Percentiles rank a stretch among this genome's conserved stretches.
These are phyloP conservation scores for Bolboschoenoplectus hybrid DNA, from an alignment of 202 grass and related monocot genomes.

Conservation along the genomic window DNA sequence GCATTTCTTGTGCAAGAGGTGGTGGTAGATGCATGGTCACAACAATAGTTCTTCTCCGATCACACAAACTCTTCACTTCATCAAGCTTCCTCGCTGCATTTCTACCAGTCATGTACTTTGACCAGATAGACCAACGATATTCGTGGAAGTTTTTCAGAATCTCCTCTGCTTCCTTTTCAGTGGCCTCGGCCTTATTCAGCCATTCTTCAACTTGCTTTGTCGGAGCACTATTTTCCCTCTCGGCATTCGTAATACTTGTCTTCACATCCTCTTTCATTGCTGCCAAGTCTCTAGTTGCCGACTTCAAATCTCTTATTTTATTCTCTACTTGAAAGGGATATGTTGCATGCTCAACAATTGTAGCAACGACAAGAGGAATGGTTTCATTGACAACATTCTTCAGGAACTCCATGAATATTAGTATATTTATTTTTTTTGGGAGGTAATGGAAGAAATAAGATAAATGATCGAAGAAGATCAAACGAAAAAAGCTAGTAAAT, in stretches of 20 bases:
- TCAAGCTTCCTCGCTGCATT: neutral
- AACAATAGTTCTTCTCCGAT: neutral
- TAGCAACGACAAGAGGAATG: neutral
- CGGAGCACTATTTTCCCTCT: neutral
- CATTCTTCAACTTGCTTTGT: slow-evolving; percentile 11
- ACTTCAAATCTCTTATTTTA: slow-evolving; percentile 19
- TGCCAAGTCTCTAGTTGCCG: neutral
- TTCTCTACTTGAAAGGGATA: neutral
- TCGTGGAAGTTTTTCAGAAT: neutral
- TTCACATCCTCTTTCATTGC: slow-evolving; percentile 3
- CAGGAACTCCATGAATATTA: neutral
- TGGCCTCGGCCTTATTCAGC: neutral
- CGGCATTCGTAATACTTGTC: neutral
- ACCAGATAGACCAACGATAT: neutral
- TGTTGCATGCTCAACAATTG: neutral
- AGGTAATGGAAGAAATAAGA: neutral
- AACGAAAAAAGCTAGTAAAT: neutral
- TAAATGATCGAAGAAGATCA: neutral
- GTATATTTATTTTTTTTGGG: neutral
- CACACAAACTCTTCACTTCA: slow-evolving; percentile 20
- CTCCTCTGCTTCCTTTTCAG: neutral
- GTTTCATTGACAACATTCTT: neutral
- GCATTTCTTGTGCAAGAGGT: neutral
- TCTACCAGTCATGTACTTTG: slow-evolving; percentile 12
- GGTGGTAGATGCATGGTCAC: neutral